Evolutionary conservation across 805 yeast species (phyloP).

Genomic region (Yarrowia alimentaria): DNA sequence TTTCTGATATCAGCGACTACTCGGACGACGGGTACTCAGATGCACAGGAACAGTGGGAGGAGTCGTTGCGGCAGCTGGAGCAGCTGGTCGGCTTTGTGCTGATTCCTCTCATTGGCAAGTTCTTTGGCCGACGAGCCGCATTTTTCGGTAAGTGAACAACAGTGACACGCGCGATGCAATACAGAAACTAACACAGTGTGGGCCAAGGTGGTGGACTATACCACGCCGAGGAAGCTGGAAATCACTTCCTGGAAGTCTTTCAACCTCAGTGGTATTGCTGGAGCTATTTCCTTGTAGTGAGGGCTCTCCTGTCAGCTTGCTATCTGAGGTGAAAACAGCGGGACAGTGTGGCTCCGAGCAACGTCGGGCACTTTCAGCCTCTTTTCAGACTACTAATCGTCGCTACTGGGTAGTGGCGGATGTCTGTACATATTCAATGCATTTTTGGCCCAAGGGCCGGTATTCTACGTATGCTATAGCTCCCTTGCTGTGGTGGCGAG

Average conservation of each 20-base stretch:
- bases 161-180: neutral
- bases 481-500: no score
- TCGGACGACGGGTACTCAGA: constrained; percentile 36
- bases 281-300: constrained; percentile 2
- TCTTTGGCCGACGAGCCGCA: constrained; percentile 61
- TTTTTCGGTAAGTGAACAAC: constrained; percentile 37
- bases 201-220: constrained; percentile 17
- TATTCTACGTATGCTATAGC: no score
- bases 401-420: no score
- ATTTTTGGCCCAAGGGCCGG: neutral
- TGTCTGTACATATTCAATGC: constrained; percentile 13
- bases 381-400: no score
- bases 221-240: constrained; percentile 1
- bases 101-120: constrained; percentile 65
- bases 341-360: no score
- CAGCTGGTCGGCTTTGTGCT: constrained; percentile 54
- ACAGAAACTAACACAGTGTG: constrained; percentile 21
- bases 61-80: constrained; percentile 57
- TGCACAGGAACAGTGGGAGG: constrained; percentile 76
- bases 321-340: no score
- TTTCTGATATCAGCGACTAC: constrained; percentile 27
- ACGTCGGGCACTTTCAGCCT: no score
- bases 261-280: constrained; percentile 7
- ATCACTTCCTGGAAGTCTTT: constrained; percentile 1
- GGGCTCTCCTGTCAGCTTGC: neutral